Evolutionary conservation across 345 rosid genomes (phyloP), one percentile per base, ranked within the genome.

Genomic region (Citrus inodora): DNA sequence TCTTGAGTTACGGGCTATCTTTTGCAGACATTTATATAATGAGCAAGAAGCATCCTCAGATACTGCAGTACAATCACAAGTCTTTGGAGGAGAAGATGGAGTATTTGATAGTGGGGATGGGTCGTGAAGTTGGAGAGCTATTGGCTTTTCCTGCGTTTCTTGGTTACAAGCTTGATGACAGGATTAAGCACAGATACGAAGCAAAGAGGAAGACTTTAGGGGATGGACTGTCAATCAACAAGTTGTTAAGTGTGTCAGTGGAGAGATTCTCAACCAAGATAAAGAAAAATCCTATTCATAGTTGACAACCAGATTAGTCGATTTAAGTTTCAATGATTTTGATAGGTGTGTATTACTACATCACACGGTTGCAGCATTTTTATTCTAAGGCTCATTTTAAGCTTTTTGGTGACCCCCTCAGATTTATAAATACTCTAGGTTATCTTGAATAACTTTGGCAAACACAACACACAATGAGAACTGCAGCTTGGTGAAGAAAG

Each of bases 1-100:
- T 89, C 84, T 83, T 86, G 76, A 86, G 89, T 55, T 92, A 86
- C 7, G 86, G 93, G 19, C 87, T 92, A 37, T 90, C 91, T 16
- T 83, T 65, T n/a, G 80, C 71, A 63, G 95, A 92, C 76, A 86
- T 89, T 74, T 79, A 80, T 72, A 78, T 80, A 78, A 92, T 92
- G 97, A 88, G 96, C 87, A 91, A 87, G 84, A 92, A 89, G 86
- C 97, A 92, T 68, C 98, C 97, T 77, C 96, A 87, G 61, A 80
- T 91, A 66, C 80, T 94, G 80, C 94, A 91, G 83, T 94, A 90
- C 79, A 88, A 80, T 55, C 84, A 83, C 37, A 55, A 53, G 51
- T 86, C 95, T 21, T 83, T 92, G 75, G 88, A 82, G 79, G 91
- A 92, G 78, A 94, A 91, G 83, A 70, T 92, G 87, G 92, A 91